Base-by-base conservation (phyloP, 148 eudicot genomes). In the Pouteria glomerata region DNA sequence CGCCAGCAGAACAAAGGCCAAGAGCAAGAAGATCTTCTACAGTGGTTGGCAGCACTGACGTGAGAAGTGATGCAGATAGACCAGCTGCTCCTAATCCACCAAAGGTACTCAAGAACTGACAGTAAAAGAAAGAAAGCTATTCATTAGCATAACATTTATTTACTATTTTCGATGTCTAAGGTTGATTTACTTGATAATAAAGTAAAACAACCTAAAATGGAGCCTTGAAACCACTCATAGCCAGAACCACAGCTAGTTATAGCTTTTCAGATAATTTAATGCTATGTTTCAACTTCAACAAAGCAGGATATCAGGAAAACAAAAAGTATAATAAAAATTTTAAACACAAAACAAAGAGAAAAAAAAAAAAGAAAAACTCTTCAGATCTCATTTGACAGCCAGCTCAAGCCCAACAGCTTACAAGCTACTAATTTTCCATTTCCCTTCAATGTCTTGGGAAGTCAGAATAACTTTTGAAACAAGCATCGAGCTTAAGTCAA, bases 1-100 rank as follows among this genome's bases (percentile, higher is more conserved):
- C 97, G 80, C 97, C 99, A 81, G 92, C 93, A 66, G 99, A 92
- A 82, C 99, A 95, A 77, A 95, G 96, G 62, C 90, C 97, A 65
- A 95, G 93, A 75, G 99, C 99, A 68, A 95, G 97, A 82, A 95
- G 97, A 77, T 95, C 99, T 85, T 95, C 99, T 12, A 86, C 62
- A 31, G 96, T 92, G 72, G 92, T 88, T 41, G 93, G 92, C 73
- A 95, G 84, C 73, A 95, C 96, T 60, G 99, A 90, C 50, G 99
- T 95, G 73, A 95, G 86, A 69, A 95, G 92, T 18, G 99, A 95
- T 45, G 99, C 99, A 53, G 97, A 92, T 79, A 95, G 75, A 68
- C 99, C 96, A 67, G 97, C 99, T 57, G 91, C 92, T 66, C 96
- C 99, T 31, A 95, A 68, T 73, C 96, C 99, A 73, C 99, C 97